Base-by-base conservation (phyloP, 2,329 filamentous ascomycete species). In the Biscogniauxia marginata region DNA sequence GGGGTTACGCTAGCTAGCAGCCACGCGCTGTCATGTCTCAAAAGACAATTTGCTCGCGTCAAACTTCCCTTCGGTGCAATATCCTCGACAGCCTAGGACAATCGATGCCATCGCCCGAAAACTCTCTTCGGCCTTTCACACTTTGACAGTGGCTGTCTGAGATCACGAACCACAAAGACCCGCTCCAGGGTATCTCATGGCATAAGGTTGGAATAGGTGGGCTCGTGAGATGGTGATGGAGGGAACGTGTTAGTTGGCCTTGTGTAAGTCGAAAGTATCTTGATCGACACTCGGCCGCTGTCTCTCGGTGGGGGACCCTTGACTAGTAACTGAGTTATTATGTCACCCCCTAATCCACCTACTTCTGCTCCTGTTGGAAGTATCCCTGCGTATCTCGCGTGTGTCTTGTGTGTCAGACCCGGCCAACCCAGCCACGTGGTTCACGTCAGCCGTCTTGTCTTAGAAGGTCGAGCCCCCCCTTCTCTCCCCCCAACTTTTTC, bases 41-140 rank as follows among this genome's bases (percentile, higher is more conserved):
- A 44, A 49, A 49, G 6, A 25, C 24, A 25, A 49, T 24, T 52
- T 55, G 54, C 61, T 66, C 65, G 61, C 57, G 52, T 66, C 65
- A 53, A 66, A 49, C 55, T 67, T 61, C 63, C 60, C 34, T 43
- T 34, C 23, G 24, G 61, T 54, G 54, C 54, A 53, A 59, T 48
- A 60, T 57, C 24, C 45, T 45, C 49, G 43, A 48, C 24, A 23
- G n/a, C 16, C 34, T 47, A 24, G 44, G 30, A 52, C 52, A 61
- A 62, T 60, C 61, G 63, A 67, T 67, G 66, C 66, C 60, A 68
- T 67, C 64, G 62, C 63, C 66, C 66, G 59, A 57, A 54, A 16
- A 48, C 46, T 55, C 50, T 52, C 51, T 52, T 48, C 55, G 48
- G 49, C 39, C 30, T 50, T 25, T 34, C 11, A 46, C 34, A 43